phyloP scores from a whole-genome alignment of 129 eudicot species.

The Saposhnikovia divaricata region DNA sequence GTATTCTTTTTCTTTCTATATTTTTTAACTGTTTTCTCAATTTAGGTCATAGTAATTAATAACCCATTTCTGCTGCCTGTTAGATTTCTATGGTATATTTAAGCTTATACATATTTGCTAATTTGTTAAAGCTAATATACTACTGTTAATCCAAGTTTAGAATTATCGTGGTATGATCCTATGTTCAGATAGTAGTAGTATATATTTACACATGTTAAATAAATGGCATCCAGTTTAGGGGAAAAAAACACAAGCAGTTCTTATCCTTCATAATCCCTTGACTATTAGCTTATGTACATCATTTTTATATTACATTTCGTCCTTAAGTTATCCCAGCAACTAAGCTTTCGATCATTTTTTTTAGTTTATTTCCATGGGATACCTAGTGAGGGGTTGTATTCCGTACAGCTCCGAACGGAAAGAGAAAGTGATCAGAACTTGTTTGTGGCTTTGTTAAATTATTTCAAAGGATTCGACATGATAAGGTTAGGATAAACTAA shows the following conservation, averaged over 20 bases:
- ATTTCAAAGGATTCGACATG: not conserved
- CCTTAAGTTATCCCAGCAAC: too few relatives aligned
- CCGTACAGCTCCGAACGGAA: not conserved
- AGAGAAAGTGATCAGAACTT: not conserved
- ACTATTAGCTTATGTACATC: not conserved
- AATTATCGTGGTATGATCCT: not conserved
- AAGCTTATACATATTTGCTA: not conserved
- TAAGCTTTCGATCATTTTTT: too few relatives aligned
- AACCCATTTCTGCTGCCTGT: not conserved
- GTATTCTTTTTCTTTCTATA: slow-evolving; percentile 20
- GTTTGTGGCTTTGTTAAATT: not conserved
- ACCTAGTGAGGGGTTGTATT: not conserved
- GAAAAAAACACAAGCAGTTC: not conserved
- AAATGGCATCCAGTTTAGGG: not conserved
- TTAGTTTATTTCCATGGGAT: not conserved
- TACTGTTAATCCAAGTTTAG: too few relatives aligned
- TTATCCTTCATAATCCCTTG: not conserved
- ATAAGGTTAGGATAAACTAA: not conserved
- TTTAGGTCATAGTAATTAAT: not conserved
- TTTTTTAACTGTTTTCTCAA: not conserved
- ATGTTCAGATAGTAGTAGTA: not conserved
- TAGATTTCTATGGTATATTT: not conserved
- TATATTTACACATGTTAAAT: too few relatives aligned
- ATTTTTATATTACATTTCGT: not conserved
- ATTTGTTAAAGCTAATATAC: too few relatives aligned